phyloP scores from a whole-genome alignment of 140 eudicot species.

The Flaveria floridana region DNA sequence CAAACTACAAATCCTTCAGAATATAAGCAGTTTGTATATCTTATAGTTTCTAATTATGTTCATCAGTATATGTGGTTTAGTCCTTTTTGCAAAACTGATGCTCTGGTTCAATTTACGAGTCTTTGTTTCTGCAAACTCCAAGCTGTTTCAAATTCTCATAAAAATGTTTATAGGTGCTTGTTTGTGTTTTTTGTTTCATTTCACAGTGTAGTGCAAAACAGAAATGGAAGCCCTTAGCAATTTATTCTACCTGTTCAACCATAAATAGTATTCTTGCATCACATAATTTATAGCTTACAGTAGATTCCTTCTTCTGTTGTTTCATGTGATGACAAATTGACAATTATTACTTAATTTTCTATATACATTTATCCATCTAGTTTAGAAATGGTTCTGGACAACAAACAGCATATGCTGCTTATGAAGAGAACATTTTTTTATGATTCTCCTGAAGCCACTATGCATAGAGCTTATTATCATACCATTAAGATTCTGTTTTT shows the following conservation, averaged over 20 bases:
- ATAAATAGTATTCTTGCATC: background rate
- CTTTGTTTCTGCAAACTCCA: too few species aligned
- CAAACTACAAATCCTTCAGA: too few species aligned
- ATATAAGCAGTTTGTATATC: too few species aligned
- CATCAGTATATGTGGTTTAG: too few species aligned
- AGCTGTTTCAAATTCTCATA: too few species aligned
- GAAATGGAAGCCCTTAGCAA: too few species aligned
- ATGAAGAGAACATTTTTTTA: background rate
- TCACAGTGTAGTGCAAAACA: too few species aligned
- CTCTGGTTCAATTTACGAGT: too few species aligned
- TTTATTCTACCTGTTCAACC: background rate
- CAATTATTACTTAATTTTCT: background rate
- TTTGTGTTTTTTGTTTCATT: too few species aligned
- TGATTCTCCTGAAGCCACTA: constrained; percentile 17
- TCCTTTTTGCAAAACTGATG: too few species aligned
- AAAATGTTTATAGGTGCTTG: too few species aligned
- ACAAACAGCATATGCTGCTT: constrained; percentile 19
- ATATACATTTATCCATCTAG: background rate
- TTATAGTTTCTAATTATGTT: too few species aligned
- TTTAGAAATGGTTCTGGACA: constrained; percentile 17
- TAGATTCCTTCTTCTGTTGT: background rate
- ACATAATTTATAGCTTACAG: background rate
- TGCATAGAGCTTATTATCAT: background rate
- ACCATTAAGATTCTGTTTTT: constrained; percentile 21
- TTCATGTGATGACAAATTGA: background rate